Conservation (phyloP, 371 early-diverging fungal genomes). For the Mortierella sp. region DNA sequence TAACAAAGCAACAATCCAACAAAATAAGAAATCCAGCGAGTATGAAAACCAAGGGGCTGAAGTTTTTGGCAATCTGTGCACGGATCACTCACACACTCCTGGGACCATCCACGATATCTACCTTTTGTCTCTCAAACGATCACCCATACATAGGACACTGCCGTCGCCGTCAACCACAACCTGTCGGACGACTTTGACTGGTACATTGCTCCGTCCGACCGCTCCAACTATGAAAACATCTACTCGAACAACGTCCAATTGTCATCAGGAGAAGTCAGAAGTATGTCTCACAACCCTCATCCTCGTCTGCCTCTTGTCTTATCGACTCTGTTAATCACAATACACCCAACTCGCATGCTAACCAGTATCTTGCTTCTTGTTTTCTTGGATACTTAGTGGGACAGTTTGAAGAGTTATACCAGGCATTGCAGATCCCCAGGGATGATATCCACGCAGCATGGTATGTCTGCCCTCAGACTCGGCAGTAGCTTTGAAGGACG, state of each 20-base stretch:
- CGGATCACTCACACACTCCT: constrained; percentile 7
- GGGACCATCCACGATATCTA: neutral
- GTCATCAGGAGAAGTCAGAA: constrained; percentile 71
- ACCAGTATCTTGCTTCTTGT: neutral
- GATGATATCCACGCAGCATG: constrained; percentile 73
- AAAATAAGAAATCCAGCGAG: neutral
- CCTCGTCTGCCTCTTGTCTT: neutral
- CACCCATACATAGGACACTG: constrained; percentile 37
- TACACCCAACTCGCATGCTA: neutral
- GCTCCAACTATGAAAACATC: constrained; percentile 75
- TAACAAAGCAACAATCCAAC: neutral
- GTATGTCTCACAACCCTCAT: constrained; percentile 54
- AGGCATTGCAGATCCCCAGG: constrained; percentile 68
- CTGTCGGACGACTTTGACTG: constrained; percentile 75
- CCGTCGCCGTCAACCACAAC: constrained; percentile 37
- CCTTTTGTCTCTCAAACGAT: constrained; percentile 19
- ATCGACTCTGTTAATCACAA: neutral
- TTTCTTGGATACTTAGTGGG: constrained; percentile 58
- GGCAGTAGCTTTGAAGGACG: too few species aligned
- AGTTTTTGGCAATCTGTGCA: neutral
- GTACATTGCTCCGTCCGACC: constrained; percentile 81
- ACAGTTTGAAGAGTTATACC: constrained; percentile 74
- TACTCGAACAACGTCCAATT: constrained; percentile 70
- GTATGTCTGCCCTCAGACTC: constrained; percentile 37
- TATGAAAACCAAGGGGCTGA: neutral